Evolutionary conservation across 768 basidiomycete species (phyloP).

Genomic region (Agrocybe chaxingu): DNA sequence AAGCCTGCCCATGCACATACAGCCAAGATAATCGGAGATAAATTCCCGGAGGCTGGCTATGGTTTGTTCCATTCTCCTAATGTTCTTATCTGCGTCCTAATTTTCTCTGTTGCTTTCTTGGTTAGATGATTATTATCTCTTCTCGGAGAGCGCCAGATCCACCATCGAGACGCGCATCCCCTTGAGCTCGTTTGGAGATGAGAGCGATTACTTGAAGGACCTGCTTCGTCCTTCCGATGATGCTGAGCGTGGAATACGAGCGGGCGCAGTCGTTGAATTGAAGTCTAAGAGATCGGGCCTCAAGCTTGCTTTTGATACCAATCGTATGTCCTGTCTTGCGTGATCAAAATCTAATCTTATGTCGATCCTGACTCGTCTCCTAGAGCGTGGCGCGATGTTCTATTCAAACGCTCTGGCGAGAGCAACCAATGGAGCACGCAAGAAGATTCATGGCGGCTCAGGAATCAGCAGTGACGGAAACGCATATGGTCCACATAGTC

Average conservation of each 20-base stretch:
- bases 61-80: constrained; percentile 34
- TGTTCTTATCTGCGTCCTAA: constrained; percentile 1
- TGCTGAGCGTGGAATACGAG: constrained; percentile 24
- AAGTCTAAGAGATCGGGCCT: constrained; percentile 57
- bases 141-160: constrained; percentile 35
- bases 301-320: constrained; percentile 59
- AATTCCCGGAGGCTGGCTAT: constrained; percentile 57
- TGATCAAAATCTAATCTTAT: background rate
- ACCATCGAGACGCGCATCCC: constrained; percentile 47
- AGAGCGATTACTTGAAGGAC: constrained; percentile 45
- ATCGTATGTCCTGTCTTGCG: constrained; percentile 48
- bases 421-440: constrained; percentile 49
- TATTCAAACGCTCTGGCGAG: constrained; percentile 60
- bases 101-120: background rate
- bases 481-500: constrained; percentile 58
- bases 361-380: background rate
- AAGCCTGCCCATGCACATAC: constrained; percentile 48
- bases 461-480: constrained; percentile 51
- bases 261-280: constrained; percentile 50
- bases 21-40: constrained; percentile 52
- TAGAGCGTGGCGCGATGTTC: constrained; percentile 75
- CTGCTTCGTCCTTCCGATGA: constrained; percentile 32
- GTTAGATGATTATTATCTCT: constrained; percentile 66
- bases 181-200: constrained; percentile 33
- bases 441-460: constrained; percentile 76